These are phyloP conservation scores for slime mould (Dictyostelium discoideum) DNA, from an alignment of 78 protist species.

Conservation along the genomic window dicty_2.7 NC_007088.5:2907501-2908000, in stretches of 20 bases:
- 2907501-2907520: conserved; percentile 42
- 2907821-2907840: background rate
- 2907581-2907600: background rate
- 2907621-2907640: conserved; percentile 31
- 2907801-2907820: background rate
- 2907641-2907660: conserved; percentile 24
- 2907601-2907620: background rate
- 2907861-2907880: background rate
- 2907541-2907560: background rate
- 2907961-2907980: conserved; percentile 17
- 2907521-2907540: background rate
- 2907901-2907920: conserved; percentile 52
- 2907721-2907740: background rate
- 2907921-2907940: conserved; percentile 30
- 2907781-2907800: background rate
- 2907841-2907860: background rate
- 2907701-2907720: background rate
- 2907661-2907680: background rate
- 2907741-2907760: background rate
- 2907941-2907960: conserved; percentile 12
- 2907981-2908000: background rate
- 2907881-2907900: background rate
- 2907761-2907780: background rate
- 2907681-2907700: conserved; percentile 6
- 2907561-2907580: background rate